phyloP scores from a whole-genome alignment of 2,329 filamentous ascomycete species.

The Scytalidium sp. region DNA sequence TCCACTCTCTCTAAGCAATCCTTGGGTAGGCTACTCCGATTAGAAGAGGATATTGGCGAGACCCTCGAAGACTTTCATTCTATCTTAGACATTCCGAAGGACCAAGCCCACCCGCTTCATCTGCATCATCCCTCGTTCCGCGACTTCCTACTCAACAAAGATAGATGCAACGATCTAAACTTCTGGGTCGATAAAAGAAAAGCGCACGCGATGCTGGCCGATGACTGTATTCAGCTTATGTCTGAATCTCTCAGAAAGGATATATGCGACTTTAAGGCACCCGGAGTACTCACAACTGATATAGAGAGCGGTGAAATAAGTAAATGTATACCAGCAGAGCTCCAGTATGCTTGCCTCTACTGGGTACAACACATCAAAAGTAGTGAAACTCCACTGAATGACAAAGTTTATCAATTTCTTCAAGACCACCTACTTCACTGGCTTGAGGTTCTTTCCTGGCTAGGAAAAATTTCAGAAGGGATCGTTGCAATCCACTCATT shows the following conservation, averaged over 20 bases:
- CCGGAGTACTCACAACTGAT: slow-evolving; percentile 7
- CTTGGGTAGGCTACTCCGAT: slow-evolving; percentile 1
- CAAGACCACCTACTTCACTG: slow-evolving; percentile 33
- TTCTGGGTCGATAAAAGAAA: slow-evolving; percentile 8
- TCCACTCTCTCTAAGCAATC: slow-evolving; percentile 1
- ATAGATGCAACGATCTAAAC: slow-evolving; percentile 4
- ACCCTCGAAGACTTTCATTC: slow-evolving; percentile 6
- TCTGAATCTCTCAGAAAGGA: slow-evolving; percentile 11
- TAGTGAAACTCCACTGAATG: slow-evolving; percentile 22
- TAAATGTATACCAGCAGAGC: slow-evolving; percentile 9
- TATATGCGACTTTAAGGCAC: slow-evolving; percentile 14
- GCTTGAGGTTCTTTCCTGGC: slow-evolving; percentile 6
- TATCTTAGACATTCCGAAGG: slow-evolving; percentile 9
- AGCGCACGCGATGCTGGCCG: slow-evolving; percentile 2
- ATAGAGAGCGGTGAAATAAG: slow-evolving; percentile 7
- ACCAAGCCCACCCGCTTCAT: slow-evolving; percentile 3
- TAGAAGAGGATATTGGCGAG: background rate
- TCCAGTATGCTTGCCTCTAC: slow-evolving; percentile 23
- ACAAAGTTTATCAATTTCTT: slow-evolving; percentile 32
- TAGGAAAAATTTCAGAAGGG: background rate
- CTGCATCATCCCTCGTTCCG: slow-evolving; percentile 11
- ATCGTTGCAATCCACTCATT: background rate
- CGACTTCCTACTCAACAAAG: slow-evolving; percentile 10
- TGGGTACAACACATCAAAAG: slow-evolving; percentile 23
- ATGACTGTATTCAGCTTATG: slow-evolving; percentile 6